These are phyloP conservation scores for Leptosphaerulina australis DNA, from an alignment of 2,329 filamentous ascomycete species.

Conservation along the genomic window DNA sequence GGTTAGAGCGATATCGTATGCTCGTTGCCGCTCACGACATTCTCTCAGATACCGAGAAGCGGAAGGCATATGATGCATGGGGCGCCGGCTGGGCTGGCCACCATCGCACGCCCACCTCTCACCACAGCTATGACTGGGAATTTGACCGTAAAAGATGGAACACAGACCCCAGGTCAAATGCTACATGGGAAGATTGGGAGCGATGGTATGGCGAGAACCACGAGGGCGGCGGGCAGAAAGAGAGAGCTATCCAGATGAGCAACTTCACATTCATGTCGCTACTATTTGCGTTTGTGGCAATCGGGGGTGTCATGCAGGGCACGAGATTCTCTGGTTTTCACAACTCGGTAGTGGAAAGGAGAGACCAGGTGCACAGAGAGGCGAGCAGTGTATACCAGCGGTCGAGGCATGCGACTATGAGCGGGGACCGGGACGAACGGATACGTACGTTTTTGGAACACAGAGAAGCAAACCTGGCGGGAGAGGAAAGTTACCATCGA, in stretches of 20 bases:
- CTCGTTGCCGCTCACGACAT: constrained; percentile 87
- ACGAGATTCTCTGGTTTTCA: constrained; percentile 70
- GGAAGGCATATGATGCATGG: constrained; percentile 79
- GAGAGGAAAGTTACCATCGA: constrained; percentile 55
- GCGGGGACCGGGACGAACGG: constrained; percentile 58
- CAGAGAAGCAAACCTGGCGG: constrained; percentile 47
- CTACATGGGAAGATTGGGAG: constrained; percentile 99
- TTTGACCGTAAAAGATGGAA: constrained; percentile 41
- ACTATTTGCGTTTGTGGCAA: constrained; percentile 70
- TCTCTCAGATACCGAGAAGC: constrained; percentile 78
- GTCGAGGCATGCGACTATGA: constrained; percentile 60
- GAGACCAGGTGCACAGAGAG: constrained; percentile 69
- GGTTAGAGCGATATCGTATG: constrained; percentile 88
- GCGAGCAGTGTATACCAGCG: constrained; percentile 68
- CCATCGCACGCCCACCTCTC: constrained; percentile 27
- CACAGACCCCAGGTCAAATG: constrained; percentile 68
- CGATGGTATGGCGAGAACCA: constrained; percentile 51
- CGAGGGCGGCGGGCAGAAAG: constrained; percentile 46
- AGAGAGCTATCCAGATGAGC: constrained; percentile 68
- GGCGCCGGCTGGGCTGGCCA: constrained; percentile 76
- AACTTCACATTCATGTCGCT: constrained; percentile 79
- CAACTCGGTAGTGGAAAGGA: constrained; percentile 67
- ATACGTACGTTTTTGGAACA: constrained; percentile 77
- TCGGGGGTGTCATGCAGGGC: constrained; percentile 75
- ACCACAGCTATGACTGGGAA: constrained; percentile 33